Percentiles rank a stretch among this genome's conserved stretches.
These are phyloP conservation scores for Geotrichum candidum DNA, from an alignment of 1,139 yeast genomes.

Conservation along the genomic window DNA sequence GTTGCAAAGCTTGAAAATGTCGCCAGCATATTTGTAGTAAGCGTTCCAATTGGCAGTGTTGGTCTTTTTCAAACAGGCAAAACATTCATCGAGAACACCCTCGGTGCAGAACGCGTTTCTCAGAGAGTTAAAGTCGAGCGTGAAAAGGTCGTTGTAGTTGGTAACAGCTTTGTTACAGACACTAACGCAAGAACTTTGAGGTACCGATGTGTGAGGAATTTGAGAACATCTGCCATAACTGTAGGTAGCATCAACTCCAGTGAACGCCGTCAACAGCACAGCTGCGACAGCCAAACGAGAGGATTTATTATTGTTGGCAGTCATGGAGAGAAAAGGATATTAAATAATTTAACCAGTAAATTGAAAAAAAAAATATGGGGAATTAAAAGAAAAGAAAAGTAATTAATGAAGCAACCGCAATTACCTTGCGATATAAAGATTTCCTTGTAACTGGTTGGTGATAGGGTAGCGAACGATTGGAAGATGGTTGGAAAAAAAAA, in stretches of 20 bases:
- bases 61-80: not conserved
- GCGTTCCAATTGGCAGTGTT: not conserved
- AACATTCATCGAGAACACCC: not conserved
- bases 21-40: not conserved
- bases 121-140: not conserved
- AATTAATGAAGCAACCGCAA: not conserved
- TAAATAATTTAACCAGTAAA: not conserved
- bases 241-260: not conserved
- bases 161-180: conserved; percentile 2
- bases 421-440: not conserved
- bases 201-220: not conserved
- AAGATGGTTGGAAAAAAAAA: not conserved
- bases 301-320: not conserved
- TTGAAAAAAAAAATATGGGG: not conserved
- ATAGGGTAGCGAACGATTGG: not conserved
- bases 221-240: not conserved
- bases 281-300: not conserved
- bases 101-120: not conserved
- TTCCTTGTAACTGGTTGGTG: not conserved
- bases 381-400: not conserved
- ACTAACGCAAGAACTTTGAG: not conserved
- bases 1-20: not conserved
- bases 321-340: not conserved
- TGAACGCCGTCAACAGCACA: conserved; percentile 5
- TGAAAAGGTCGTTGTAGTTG: not conserved